These are phyloP conservation scores for Backusella morwellensis DNA, from an alignment of 192 early-diverging fungal genomes.

Conservation along the genomic window DNA sequence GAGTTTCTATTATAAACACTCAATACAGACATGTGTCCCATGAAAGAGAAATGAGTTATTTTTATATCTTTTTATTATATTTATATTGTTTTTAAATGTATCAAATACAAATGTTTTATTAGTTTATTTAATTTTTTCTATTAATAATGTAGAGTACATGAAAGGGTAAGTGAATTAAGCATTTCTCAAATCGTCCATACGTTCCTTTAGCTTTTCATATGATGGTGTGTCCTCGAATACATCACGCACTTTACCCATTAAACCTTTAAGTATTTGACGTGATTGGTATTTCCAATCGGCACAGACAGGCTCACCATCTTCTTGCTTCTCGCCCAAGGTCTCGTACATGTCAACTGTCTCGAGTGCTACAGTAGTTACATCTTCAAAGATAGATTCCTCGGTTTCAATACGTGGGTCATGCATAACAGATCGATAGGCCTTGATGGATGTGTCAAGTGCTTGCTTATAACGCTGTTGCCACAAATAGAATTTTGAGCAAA, in stretches of 20 bases:
- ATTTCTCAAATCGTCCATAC: conserved; percentile 45
- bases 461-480: conserved; percentile 59
- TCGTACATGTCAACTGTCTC: conserved; percentile 79
- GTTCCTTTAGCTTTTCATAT: conserved; percentile 62
- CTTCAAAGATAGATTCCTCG: conserved; percentile 68
- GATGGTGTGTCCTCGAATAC: conserved; percentile 63
- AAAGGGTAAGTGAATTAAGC: background rate
- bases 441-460: conserved; percentile 78
- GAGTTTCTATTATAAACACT: background rate
- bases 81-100: background rate
- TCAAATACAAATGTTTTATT: background rate
- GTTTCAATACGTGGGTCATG: conserved; percentile 74
- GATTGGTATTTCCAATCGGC: conserved; percentile 90
- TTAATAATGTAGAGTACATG: background rate
- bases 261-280: conserved; percentile 74
- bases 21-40: background rate
- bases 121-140: background rate
- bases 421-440: conserved; percentile 81
- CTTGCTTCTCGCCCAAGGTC: conserved; percentile 65
- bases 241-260: conserved; percentile 80
- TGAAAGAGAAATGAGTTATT: background rate
- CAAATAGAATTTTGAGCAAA: conserved; percentile 75
- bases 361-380: conserved; percentile 66
- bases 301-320: conserved; percentile 57
- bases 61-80: background rate